Evolutionary conservation across 169 alveolate species (phyloP), one percentile per base, ranked within the genome.

Genomic region (Cytauxzoon felis): DNA sequence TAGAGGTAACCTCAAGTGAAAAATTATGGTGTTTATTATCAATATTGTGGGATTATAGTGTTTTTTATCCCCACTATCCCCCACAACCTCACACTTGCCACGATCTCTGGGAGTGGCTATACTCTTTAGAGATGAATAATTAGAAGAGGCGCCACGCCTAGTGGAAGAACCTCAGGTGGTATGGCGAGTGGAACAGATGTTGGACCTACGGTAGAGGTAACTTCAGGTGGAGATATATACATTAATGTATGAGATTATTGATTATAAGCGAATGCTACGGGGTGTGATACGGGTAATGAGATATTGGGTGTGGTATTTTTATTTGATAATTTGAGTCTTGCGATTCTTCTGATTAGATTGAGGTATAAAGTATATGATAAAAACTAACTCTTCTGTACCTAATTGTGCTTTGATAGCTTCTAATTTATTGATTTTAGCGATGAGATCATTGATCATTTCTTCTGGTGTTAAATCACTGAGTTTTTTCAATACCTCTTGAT

Each of bases 341-440:
- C 73, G 26, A 76, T 66, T 13, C 86, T 70, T 75, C 86, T 76
- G 38, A 5, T 1, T n/a, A 13, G n/a, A 42, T 41, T 34, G 16
- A 2, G 0, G 23, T 3, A 2, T 38, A 38, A 13, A 38, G 13
- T 38, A 13, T 13, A 38, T 13, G 13, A 38, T 38, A 38, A 36
- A 16, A 52, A 27, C 7, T 16, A 2, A 76, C 86, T 76, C 86
- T 49, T 76, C 86, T 11, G 86, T 65, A 43, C 80, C 79, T 26
- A 76, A 51, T 43, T 66, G 63, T 26, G 86, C 86, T 52, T 66
- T 76, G 18, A 66, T 19, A 8, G 86, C 86, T 73, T 76, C 86
- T 52, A 76, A 49, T 2, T 63, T 45, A 67, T 76, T 76, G 30
- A 47, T 76, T 43, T 53, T 43, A 16, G 76, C 86, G 16, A 76